A percentile compares a stretch with the other conserved stretches of the same genome.
These are phyloP conservation scores for Drechslerella coelobrocha DNA, from an alignment of 2,329 filamentous ascomycete species.

Conservation along the genomic window DNA sequence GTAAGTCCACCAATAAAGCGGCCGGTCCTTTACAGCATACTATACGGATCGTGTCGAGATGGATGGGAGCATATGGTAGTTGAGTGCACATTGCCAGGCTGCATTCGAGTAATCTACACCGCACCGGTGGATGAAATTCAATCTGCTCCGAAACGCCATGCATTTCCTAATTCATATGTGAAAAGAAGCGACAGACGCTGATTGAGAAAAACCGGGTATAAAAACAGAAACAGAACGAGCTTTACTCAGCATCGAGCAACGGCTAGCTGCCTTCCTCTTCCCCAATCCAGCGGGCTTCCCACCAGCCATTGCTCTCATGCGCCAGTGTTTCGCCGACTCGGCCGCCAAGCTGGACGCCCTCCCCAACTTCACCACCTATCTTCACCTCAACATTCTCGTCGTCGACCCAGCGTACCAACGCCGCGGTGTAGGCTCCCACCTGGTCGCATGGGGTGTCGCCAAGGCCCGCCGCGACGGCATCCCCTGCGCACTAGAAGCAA, in stretches of 20 bases:
- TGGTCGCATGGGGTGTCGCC: constrained; percentile 36
- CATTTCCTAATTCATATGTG: too few species aligned
- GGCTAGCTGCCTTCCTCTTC: constrained; percentile 19
- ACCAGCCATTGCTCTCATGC: constrained; percentile 42
- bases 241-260: constrained; percentile 33
- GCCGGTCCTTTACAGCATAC: neutral
- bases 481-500: constrained; percentile 33
- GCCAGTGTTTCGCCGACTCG: constrained; percentile 19
- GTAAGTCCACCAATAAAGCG: constrained; percentile 11
- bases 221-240: constrained; percentile 40
- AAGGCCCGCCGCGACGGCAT: constrained; percentile 22
- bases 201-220: constrained; percentile 21
- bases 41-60: neutral
- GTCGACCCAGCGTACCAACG: constrained; percentile 43
- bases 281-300: constrained; percentile 22
- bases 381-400: constrained; percentile 39
- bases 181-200: constrained; percentile 4
- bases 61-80: too few species aligned
- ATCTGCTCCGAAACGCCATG: too few species aligned
- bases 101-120: too few species aligned
- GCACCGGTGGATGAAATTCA: too few species aligned
- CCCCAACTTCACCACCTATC: constrained; percentile 29
- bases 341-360: constrained; percentile 8
- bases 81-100: too few species aligned
- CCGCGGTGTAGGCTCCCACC: constrained; percentile 30